Base-by-base conservation (phyloP, 305 asterid genomes). In the Plantago coronopus region DNA sequence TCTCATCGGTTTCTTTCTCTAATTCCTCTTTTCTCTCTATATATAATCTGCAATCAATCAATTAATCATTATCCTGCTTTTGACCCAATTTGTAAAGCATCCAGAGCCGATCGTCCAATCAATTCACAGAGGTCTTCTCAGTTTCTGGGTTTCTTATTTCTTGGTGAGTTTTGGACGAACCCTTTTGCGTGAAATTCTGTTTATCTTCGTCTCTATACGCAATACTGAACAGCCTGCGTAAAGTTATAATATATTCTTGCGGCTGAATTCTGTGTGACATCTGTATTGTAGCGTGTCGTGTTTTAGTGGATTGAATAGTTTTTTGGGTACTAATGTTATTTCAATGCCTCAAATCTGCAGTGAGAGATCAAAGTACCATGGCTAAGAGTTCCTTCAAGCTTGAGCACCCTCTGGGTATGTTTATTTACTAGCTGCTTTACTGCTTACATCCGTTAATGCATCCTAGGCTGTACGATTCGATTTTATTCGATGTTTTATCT, bases 371-470 rank as follows among this genome's bases (percentile, higher is more conserved):
- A 65, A 67, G 63, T 34, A 57, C 74, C 65, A 80, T 83, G 91
- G 83, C 81, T 16, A 81, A 69, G 69, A 71, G 75, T 70, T 76
- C 83, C 17, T 83, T 81, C 79, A 74, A 81, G 74, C 70, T 71
- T 48, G 83, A 76, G 20, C 69, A 72, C 50, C 78, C 91, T 42
- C 64, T 83, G 66, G 89, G 89, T 83, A 78, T 47, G 62, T 54
- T 21, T 21, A 9, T 27, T 72, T 53, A 16, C 2, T 61, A 21
- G 53, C 59, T 47, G 17, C 20, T 27, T 21, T 60, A 3, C 19
- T 51, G 12, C 34, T 14, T 17, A 14, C 44, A n/a, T n/a, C n/a
- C n/a, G n/a, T n/a, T n/a, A n/a, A n/a, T n/a, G n/a, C n/a, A n/a
- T n/a, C n/a, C n/a, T n/a, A n/a, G n/a, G n/a, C n/a, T n/a, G n/a